These are phyloP conservation scores for Argentina anserina DNA, from an alignment of 306 rosid genomes.

Conservation along the genomic window DNA sequence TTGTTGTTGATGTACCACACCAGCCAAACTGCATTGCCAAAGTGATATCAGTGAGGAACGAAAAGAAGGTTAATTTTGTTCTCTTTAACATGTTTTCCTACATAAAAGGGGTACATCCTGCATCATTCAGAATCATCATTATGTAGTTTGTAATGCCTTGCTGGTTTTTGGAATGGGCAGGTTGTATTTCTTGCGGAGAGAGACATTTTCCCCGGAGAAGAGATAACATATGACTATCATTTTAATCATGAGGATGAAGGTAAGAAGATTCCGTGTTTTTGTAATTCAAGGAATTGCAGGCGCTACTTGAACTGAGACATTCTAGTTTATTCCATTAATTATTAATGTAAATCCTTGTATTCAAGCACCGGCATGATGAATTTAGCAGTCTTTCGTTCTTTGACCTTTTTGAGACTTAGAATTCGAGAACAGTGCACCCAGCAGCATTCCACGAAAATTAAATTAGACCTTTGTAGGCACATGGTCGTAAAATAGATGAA, in stretches of 20 bases:
- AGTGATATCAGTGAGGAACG: conserved; percentile 55
- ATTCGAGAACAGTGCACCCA: neutral
- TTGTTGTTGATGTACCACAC: conserved; percentile 13
- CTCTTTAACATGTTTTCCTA: neutral
- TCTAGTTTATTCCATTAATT: neutral
- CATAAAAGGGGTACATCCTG: neutral
- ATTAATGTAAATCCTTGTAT: conserved; percentile 16
- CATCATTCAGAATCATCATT: neutral
- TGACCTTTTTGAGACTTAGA: neutral
- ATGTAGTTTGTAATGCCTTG: neutral
- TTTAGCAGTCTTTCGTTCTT: neutral
- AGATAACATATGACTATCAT: conserved; percentile 68
- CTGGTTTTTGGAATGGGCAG: conserved; percentile 33
- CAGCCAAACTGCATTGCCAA: conserved; percentile 76
- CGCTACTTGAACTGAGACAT: conserved; percentile 49
- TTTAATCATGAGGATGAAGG: conserved; percentile 74
- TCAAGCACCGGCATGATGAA: neutral
- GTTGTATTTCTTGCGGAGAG: conserved; percentile 68
- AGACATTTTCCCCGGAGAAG: conserved; percentile 71
- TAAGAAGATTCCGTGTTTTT: conserved; percentile 66
- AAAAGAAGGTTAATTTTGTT: conserved; percentile 49
- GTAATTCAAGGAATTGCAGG: conserved; percentile 63
- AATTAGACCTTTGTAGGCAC: neutral
- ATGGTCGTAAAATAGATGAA: neutral
- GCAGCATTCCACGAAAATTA: neutral